Base-by-base conservation (phyloP, 75 land plant species). In the Cunninghamia lanceolata region DNA sequence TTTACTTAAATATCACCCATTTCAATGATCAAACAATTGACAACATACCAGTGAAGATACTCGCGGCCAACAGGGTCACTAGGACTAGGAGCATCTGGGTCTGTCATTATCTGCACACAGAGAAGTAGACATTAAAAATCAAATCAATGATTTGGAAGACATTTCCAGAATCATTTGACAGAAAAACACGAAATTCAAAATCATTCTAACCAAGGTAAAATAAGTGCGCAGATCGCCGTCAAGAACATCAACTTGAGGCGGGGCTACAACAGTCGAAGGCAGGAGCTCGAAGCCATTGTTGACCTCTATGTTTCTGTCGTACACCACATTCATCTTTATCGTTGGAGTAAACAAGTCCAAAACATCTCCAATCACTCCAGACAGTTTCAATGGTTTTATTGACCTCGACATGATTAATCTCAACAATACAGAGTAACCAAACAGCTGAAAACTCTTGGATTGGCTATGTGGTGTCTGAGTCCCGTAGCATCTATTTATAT, bases 61-160 rank as follows among this genome's bases (percentile, higher is more conserved):
- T 96, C 43, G 47, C 98, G 87, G 39, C 92, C 88, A 43, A 91
- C 89, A 81, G 96, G 98, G 82, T 96, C 98, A 85, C 98, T 96
- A 36, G 98, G 98, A 39, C 98, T 96, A n/a, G 98, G 98, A 56
- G 93, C 95, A 92, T 96, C 98, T 59, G 98, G 98, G 87, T 96
- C 98, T 25, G 94, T 92, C 98, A 96, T 93, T 4, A 96, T 73
- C 98, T 96, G 90, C 9, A 7, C 5, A 81, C 2, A 15, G 0
- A 80, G 9, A 0, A 32, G 74, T 73, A n/a, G 35, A 1, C 35
- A 25, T 25, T 25, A 63, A 7, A 63, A 8, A 25, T 4, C 4
- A 0, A 56, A 56, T 56, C 19, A 56, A 0, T 56, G 25, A 56
- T 0, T 8, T 47, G 7, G 50, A 47, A 47, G 50, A 47, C 0